These are phyloP conservation scores for Diplodia intermedia DNA, from an alignment of 2,329 filamentous ascomycete species.

Conservation along the genomic window DNA sequence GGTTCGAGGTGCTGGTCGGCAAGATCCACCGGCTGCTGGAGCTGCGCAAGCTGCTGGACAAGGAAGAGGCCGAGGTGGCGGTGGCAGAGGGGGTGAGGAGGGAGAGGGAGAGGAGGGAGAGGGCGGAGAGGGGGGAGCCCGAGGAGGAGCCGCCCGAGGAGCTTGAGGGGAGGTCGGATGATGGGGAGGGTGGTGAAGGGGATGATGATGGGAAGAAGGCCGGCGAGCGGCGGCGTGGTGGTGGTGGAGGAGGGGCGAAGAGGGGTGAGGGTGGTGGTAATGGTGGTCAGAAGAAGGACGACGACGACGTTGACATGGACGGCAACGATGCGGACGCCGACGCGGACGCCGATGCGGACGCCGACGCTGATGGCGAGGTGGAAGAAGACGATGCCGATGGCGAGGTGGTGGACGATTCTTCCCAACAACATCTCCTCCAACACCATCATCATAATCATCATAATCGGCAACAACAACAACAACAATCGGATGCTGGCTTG, in stretches of 20 bases:
- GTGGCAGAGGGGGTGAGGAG: conserved; percentile 48
- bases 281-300: not conserved
- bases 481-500: not conserved
- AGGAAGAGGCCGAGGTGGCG: conserved; percentile 74
- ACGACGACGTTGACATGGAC: no score
- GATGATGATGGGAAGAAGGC: conserved; percentile 37
- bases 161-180: conserved; percentile 38
- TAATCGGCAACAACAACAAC: not conserved
- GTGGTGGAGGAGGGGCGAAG: no score
- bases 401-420: conserved; percentile 44
- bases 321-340: not conserved
- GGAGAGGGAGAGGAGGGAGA: conserved; percentile 36
- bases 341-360: conserved; percentile 5
- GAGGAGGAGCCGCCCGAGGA: conserved; percentile 38
- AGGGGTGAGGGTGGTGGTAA: not conserved
- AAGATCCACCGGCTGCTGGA: conserved; percentile 74
- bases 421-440: no score
- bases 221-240: not conserved
- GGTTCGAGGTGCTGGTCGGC: conserved; percentile 74
- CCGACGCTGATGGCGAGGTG: conserved; percentile 18
- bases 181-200: conserved; percentile 39
- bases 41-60: conserved; percentile 75
- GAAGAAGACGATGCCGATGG: conserved; percentile 39
- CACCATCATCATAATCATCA: no score
- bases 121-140: conserved; percentile 34